A percentile compares a stretch with the other conserved stretches of the same genome.
phyloP scores from a whole-genome alignment of 2,329 filamentous ascomycete genomes.

The Fonsecaea pedrosoi region DNA sequence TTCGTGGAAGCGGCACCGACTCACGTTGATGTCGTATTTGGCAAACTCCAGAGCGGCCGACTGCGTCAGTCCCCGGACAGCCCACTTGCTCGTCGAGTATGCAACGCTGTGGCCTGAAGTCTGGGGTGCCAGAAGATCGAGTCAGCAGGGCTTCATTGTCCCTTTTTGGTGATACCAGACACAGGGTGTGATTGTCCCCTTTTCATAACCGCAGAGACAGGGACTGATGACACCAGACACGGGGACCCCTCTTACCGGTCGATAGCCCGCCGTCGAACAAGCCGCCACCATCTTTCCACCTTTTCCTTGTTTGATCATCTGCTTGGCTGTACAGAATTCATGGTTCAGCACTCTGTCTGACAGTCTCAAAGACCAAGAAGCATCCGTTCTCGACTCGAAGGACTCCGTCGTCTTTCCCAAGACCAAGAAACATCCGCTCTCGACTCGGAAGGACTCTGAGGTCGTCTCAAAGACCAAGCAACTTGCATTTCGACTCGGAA shows the following conservation, averaged over 20 bases:
- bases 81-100: slow-evolving; percentile 70
- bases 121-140: neutral
- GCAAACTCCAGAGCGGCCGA: slow-evolving; percentile 70
- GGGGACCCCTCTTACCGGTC: neutral
- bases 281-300: slow-evolving; percentile 14
- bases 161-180: slow-evolving; percentile 32
- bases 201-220: neutral
- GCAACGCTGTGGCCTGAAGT: neutral
- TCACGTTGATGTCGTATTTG: slow-evolving; percentile 68
- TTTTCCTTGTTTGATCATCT: slow-evolving; percentile 17
- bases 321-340: neutral
- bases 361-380: too few species aligned
- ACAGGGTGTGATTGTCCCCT: neutral
- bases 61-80: slow-evolving; percentile 69
- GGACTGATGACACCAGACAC: neutral
- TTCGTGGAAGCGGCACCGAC: slow-evolving; percentile 42
- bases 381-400: too few species aligned
- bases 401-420: too few species aligned
- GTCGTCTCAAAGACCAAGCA: too few species aligned
- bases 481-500: too few species aligned
- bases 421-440: too few species aligned
- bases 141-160: slow-evolving; percentile 46
- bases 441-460: too few species aligned
- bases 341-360: neutral
- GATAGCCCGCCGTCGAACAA: neutral